Percentiles rank a stretch among this genome's conserved stretches.
Evolutionary conservation across 352 stramenopile genomes (phyloP).

Genomic region (Pythium sp.): DNA sequence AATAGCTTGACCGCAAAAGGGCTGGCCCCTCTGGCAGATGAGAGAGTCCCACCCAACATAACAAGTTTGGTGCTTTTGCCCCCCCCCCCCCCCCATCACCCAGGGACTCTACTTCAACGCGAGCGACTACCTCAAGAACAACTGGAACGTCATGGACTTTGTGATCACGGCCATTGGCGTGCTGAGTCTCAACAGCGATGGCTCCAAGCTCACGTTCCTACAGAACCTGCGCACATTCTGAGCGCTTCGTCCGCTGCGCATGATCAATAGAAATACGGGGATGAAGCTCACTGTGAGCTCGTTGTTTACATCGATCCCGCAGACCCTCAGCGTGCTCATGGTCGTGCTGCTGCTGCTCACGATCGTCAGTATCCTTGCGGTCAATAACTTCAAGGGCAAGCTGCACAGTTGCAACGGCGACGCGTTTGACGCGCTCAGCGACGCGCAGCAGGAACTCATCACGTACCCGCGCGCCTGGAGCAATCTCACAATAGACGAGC

Average conservation of each 20-base stretch:
- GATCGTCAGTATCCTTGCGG: slow-evolving; percentile 91
- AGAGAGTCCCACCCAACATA: too few relatives aligned
- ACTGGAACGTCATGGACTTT: slow-evolving; percentile 91
- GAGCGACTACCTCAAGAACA: slow-evolving; percentile 70
- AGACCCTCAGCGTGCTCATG: slow-evolving; percentile 82
- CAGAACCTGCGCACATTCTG: slow-evolving; percentile 72
- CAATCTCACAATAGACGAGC: slow-evolving; percentile 37
- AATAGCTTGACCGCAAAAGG: too few relatives aligned
- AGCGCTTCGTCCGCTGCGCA: slow-evolving; percentile 70
- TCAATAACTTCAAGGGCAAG: slow-evolving; percentile 90
- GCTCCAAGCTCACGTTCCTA: slow-evolving; percentile 53
- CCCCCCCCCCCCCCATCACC: too few relatives aligned
- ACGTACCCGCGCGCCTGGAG: slow-evolving; percentile 42
- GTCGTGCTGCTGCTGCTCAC: slow-evolving; percentile 80
- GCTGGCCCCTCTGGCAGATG: too few relatives aligned
- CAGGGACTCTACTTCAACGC: slow-evolving; percentile 65
- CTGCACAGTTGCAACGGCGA: slow-evolving; percentile 59
- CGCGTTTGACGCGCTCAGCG: slow-evolving; percentile 44
- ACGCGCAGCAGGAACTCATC: slow-evolving; percentile 34
- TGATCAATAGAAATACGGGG: slow-evolving; percentile 73
- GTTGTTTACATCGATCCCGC: slow-evolving; percentile 70
- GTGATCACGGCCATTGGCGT: slow-evolving; percentile 68
- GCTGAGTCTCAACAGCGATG: slow-evolving; percentile 78
- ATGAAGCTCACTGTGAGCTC: slow-evolving; percentile 88
- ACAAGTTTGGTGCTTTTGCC: too few relatives aligned